A percentile compares a stretch with the other conserved stretches of the same genome.
Conservation (phyloP, 2,329 filamentous ascomycete genomes). For the Aureobasidium sp. region DNA sequence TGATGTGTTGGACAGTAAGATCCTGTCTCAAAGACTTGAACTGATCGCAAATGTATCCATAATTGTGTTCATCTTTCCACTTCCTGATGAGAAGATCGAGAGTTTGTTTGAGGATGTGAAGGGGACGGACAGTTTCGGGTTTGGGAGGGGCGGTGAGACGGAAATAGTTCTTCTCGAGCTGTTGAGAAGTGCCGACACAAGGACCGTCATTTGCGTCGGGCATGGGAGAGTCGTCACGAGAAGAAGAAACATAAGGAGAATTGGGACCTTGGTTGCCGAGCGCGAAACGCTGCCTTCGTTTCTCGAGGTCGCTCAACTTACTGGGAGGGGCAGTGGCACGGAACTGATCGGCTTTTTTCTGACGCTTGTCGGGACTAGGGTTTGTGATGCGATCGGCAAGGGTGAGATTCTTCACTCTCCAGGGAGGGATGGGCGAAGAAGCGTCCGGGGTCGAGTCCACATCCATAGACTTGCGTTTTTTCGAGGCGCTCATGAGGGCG, state of each 20-base stretch:
- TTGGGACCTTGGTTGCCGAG: conserved; percentile 42
- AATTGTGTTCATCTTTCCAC: conserved; percentile 90
- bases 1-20: conserved; percentile 93
- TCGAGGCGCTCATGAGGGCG: conserved; percentile 26
- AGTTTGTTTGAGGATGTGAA: conserved; percentile 70
- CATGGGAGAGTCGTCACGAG: conserved; percentile 39
- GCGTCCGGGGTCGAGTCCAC: conserved; percentile 44
- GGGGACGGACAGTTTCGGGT: conserved; percentile 77
- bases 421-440: conserved; percentile 52
- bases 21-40: conserved; percentile 98
- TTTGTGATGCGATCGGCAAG: conserved; percentile 67
- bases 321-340: conserved; percentile 46
- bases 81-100: conserved; percentile 86
- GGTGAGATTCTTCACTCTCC: conserved; percentile 59
- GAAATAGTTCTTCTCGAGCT: conserved; percentile 87
- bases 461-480: conserved; percentile 77
- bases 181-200: conserved; percentile 75
- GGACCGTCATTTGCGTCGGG: conserved; percentile 48
- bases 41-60: conserved; percentile 96
- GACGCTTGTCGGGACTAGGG: conserved; percentile 34
- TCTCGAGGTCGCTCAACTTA: conserved; percentile 89
- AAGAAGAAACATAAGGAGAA: conserved; percentile 35
- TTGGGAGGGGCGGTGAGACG: conserved; percentile 86
- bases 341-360: conserved; percentile 23
- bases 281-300: conserved; percentile 81